A percentile compares a stretch with the other conserved stretches of the same genome.
Conservation (phyloP, 2,329 filamentous ascomycete genomes). For the Penicillium sp. region DNA sequence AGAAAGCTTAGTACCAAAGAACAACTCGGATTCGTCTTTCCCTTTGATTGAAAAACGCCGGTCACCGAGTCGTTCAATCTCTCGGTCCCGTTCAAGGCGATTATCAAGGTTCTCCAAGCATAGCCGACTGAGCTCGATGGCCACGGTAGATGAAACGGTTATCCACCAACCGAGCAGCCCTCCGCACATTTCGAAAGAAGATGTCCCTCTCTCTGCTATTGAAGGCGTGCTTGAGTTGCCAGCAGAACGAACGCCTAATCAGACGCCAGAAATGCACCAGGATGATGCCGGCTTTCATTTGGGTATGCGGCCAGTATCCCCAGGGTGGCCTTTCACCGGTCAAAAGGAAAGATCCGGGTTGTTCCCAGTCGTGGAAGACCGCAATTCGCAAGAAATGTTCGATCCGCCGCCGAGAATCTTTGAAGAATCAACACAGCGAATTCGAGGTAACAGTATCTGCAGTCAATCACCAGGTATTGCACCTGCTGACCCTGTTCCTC, state of each 20-base stretch:
- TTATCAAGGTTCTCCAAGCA: conserved; percentile 27
- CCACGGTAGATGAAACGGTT: conserved; percentile 28
- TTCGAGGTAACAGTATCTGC: conserved; percentile 32
- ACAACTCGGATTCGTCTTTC: conserved; percentile 21
- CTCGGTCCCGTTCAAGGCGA: conserved; percentile 32
- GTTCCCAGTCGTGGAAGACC: conserved; percentile 24
- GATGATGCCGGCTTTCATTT: conserved; percentile 19
- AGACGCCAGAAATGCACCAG: conserved; percentile 32
- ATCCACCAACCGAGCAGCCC: conserved; percentile 19
- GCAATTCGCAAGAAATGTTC: conserved; percentile 17
- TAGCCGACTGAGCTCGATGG: conserved; percentile 28
- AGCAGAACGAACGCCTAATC: conserved; percentile 35
- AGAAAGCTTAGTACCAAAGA: conserved; percentile 26
- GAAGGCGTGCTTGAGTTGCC: conserved; percentile 33
- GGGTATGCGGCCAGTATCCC: conserved; percentile 28
- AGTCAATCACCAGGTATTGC: conserved; percentile 31
- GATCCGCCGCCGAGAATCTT: conserved; percentile 22
- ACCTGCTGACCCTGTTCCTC: conserved; percentile 37
- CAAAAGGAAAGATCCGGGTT: conserved; percentile 21
- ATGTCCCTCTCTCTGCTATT: conserved; percentile 32
- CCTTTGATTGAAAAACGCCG: conserved; percentile 26
- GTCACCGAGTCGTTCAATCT: conserved; percentile 32
- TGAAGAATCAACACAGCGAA: conserved; percentile 21
- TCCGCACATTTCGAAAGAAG: conserved; percentile 25
- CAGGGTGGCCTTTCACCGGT: conserved; percentile 28